Conservation (phyloP, 1,284 basidiomycete genomes). For the Tilletiopsis washingtonensis region DNA sequence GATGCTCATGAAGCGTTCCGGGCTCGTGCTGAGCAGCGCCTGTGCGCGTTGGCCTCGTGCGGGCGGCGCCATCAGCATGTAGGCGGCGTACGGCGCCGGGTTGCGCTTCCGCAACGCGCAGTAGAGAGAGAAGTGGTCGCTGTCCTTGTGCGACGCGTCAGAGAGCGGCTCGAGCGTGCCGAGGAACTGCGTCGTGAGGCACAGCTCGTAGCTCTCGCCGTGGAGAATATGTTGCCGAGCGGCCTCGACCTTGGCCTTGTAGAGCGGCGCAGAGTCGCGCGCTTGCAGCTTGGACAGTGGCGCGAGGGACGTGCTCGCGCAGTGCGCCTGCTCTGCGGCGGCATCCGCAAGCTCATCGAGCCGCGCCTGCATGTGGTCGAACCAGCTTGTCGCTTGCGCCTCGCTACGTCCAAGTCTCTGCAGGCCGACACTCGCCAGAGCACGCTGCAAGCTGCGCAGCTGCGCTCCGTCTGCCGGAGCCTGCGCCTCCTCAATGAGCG, state of each 20-base stretch:
- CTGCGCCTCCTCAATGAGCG: slow-evolving; percentile 19
- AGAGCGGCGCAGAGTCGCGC: slow-evolving; percentile 45
- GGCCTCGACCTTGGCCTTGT: slow-evolving; percentile 64
- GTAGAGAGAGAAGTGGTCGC: slow-evolving; percentile 33
- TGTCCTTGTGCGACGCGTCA: too few relatives aligned
- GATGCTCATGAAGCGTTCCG: slow-evolving; percentile 87
- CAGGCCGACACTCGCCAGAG: not conserved
- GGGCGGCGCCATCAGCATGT: slow-evolving; percentile 54
- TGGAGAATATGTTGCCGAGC: slow-evolving; percentile 70
- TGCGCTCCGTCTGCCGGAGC: not conserved
- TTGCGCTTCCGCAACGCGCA: slow-evolving; percentile 57
- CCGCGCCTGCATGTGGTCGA: not conserved
- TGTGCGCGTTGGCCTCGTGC: too few relatives aligned
- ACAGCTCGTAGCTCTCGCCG: slow-evolving; percentile 94
- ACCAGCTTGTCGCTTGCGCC: not conserved
- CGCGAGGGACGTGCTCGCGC: not conserved
- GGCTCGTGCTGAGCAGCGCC: slow-evolving; percentile 65
- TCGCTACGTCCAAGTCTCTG: slow-evolving; percentile 34
- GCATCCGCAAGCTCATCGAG: not conserved
- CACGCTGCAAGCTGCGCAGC: slow-evolving; percentile 1
- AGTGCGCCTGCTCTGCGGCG: too few relatives aligned
- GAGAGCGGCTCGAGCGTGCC: slow-evolving; percentile 37
- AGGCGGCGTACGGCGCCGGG: slow-evolving; percentile 85
- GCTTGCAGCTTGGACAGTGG: not conserved
- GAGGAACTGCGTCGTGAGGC: slow-evolving; percentile 68